Conservation (phyloP, 2,329 filamentous ascomycete species). For the Ceratocystis alfenasii region DNA sequence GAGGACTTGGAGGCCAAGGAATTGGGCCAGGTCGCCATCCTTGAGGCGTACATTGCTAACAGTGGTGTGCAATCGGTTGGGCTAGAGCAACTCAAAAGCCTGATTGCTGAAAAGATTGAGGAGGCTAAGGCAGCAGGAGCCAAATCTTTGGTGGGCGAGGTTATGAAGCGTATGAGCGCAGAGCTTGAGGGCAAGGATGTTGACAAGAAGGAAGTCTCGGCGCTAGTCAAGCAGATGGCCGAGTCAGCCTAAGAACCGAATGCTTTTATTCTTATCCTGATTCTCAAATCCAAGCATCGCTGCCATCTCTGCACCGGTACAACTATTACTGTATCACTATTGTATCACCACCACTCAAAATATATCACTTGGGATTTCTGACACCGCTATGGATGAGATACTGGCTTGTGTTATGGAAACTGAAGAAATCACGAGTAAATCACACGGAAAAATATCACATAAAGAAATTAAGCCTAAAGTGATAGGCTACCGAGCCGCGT, state of each 20-base stretch:
- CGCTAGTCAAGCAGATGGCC: constrained; percentile 44
- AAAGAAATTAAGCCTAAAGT: neutral
- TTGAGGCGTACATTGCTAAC: constrained; percentile 52
- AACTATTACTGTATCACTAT: constrained; percentile 12
- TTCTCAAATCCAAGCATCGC: neutral
- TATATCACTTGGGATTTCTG: neutral
- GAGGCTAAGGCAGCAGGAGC: constrained; percentile 35
- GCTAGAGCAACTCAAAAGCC: constrained; percentile 44
- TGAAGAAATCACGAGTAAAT: neutral
- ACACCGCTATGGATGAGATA: neutral
- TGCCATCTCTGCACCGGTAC: neutral
- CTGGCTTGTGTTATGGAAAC: neutral
- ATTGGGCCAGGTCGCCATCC: constrained; percentile 48
- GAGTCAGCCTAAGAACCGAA: constrained; percentile 13
- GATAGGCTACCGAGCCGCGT: neutral
- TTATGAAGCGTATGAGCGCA: constrained; percentile 50
- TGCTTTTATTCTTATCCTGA: neutral
- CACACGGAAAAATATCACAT: neutral
- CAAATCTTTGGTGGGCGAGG: constrained; percentile 44
- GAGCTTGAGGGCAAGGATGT: constrained; percentile 51
- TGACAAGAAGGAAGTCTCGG: constrained; percentile 49
- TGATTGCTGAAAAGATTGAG: constrained; percentile 42
- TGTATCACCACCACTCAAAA: constrained; percentile 13
- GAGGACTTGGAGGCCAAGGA: constrained; percentile 61
- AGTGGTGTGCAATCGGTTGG: constrained; percentile 48